Evolutionary conservation across 148 eudicot species (phyloP).

Genomic region (Vaccinium corymbosum): DNA sequence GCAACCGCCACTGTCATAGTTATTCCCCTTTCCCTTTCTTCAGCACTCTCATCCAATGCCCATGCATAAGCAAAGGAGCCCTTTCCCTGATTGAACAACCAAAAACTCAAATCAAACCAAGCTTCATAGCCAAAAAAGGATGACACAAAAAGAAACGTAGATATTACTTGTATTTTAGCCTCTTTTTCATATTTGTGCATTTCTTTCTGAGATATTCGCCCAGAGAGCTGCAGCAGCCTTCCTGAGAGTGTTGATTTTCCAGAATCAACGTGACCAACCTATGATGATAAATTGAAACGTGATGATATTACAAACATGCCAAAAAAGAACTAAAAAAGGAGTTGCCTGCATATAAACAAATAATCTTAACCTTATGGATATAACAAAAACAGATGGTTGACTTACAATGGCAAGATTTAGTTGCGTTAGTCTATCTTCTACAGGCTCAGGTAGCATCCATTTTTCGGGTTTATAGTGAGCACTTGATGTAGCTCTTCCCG

Average conservation of each 20-base stretch:
- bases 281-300: conserved; percentile 6
- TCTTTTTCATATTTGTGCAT: conserved; percentile 92
- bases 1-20: conserved; percentile 99
- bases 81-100: conserved; percentile 61
- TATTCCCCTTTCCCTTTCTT: conserved; percentile 98
- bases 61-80: conserved; percentile 98
- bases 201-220: conserved; percentile 75
- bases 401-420: conserved; percentile 97
- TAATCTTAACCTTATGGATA: background rate
- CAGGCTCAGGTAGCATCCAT: conserved; percentile 72
- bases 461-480: conserved; percentile 71
- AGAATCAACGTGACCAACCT: conserved; percentile 99
- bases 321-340: background rate
- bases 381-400: conserved; percentile 12
- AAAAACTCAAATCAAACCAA: conserved; percentile 15
- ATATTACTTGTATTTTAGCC: conserved; percentile 70
- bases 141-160: conserved; percentile 5
- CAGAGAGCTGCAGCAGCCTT: conserved; percentile 80
- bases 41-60: conserved; percentile 94
- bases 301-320: background rate
- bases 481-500: conserved; percentile 31
- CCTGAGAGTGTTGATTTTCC: conserved; percentile 97
- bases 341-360: conserved; percentile 8
- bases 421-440: conserved; percentile 46
- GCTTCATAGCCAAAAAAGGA: background rate